Base-by-base conservation (phyloP, 106 monocot genomes). In the Narthecium ossifragum region DNA sequence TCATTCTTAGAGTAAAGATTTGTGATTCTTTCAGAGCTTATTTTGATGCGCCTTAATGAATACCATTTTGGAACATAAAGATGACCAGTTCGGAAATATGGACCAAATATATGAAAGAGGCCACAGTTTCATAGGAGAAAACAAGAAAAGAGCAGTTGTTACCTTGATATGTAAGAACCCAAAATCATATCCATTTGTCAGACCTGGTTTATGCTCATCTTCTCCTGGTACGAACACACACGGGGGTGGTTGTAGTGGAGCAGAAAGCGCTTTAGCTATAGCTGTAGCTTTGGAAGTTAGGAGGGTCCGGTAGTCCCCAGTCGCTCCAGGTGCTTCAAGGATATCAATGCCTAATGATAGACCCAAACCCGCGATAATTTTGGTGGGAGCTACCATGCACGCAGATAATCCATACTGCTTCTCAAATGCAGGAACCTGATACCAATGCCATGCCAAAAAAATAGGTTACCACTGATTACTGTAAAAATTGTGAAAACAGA, bases 371-470 rank as follows among this genome's bases (percentile, higher is more conserved):
- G 96, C 96, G 63, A 96, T 96, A 53, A 90, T 96, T 66, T 96
- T 96, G 26, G 96, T 96, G 27, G 96, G 96, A 66, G 96, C 96
- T 26, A 96, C 96, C 96, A 96, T 96, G 70, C 96, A 96, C 55
- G 96, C 76, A 3, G 61, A 23, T 45, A 96, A 60, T 4, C 90
- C 86, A 78, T 96, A 90, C 24, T 69, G 65, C 39, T 76, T 66
- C 61, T 76, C 73, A 67, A 96, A 96, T 20, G 80, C 0, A 60
- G 83, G 75, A 57, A 90, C 96, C 96, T 96, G 69, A 60, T 11
- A 53, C 33, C 34, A 45, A 34, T 53, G 5, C 50, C 8, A 24
- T n/a, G n/a, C n/a, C n/a, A n/a, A n/a, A n/a, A n/a, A n/a, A n/a
- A n/a, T n/a, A n/a, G n/a, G n/a, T n/a, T n/a, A n/a, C n/a, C n/a